These are phyloP conservation scores for Cyberlindnera xylosilytica DNA, from an alignment of 805 yeast species.

Conservation along the genomic window DNA sequence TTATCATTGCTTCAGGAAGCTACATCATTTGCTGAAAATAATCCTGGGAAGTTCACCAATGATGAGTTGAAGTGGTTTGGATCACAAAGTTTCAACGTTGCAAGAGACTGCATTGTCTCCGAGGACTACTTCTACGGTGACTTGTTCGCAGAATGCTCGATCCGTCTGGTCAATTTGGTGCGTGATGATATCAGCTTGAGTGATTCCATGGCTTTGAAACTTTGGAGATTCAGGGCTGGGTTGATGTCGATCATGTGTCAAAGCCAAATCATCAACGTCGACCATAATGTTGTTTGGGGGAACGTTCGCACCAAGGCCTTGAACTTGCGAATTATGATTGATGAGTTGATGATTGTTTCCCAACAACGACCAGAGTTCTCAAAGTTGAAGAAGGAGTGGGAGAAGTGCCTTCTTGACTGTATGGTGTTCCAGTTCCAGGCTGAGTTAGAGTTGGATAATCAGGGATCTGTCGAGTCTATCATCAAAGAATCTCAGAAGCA, in stretches of 20 bases:
- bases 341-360: conserved; percentile 15
- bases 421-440: conserved; percentile 26
- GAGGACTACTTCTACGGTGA: conserved; percentile 15
- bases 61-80: conserved; percentile 42
- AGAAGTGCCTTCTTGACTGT: conserved; percentile 23
- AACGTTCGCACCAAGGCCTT: conserved; percentile 9
- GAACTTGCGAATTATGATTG: conserved; percentile 15
- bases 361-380: conserved; percentile 13
- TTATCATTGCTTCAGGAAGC: conserved; percentile 14
- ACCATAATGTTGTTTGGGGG: conserved; percentile 11
- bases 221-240: conserved; percentile 19
- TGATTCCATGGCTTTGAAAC: conserved; percentile 17
- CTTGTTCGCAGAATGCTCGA: conserved; percentile 22
- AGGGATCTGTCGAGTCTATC: conserved; percentile 20
- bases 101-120: conserved; percentile 25
- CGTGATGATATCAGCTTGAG: conserved; percentile 28
- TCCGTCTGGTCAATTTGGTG: conserved; percentile 20
- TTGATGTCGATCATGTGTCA: conserved; percentile 20
- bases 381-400: conserved; percentile 16
- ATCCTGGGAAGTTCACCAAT: conserved; percentile 21
- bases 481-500: conserved; percentile 19
- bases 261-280: conserved; percentile 6
- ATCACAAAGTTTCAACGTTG: conserved; percentile 32
- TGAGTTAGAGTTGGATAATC: conserved; percentile 24
- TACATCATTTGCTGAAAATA: conserved; percentile 11